Percentiles rank a stretch among this genome's conserved stretches.
Evolutionary conservation across 2,329 filamentous ascomycete genomes (phyloP).

Genomic region (Pseudogymnoascus sp.): DNA sequence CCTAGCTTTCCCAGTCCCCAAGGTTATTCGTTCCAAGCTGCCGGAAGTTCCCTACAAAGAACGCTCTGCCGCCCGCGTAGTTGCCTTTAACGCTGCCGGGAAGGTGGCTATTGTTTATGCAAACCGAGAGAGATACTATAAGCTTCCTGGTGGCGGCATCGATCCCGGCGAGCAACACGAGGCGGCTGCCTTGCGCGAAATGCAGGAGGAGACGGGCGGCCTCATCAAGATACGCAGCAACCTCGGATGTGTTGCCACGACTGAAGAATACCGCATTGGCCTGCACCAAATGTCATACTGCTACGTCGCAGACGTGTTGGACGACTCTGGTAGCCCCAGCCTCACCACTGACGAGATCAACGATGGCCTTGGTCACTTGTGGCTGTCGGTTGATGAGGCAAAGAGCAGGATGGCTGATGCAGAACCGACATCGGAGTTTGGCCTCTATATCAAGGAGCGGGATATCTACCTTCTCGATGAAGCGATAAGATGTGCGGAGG

Average conservation of each 20-base stretch:
- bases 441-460: slow-evolving; percentile 3
- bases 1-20: not conserved
- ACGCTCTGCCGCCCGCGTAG: not conserved
- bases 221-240: not conserved
- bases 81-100: not conserved
- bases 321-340: not conserved
- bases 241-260: not conserved
- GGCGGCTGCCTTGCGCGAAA: not conserved
- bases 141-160: slow-evolving; percentile 7
- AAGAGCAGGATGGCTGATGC: not conserved
- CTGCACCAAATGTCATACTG: not conserved
- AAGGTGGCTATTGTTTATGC: not conserved
- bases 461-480: not conserved
- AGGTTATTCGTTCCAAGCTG: not conserved
- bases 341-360: not conserved
- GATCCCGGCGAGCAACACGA: not conserved
- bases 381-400: not conserved
- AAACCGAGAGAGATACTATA: not conserved
- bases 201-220: not conserved
- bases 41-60: not conserved
- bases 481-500: not conserved
- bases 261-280: not conserved
- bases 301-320: not conserved
- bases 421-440: not conserved
- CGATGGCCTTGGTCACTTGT: not conserved